A percentile compares a stretch with the other conserved stretches of the same genome.
These are phyloP conservation scores for Gamsiella multidivaricata DNA, from an alignment of 192 early-diverging fungal genomes.

Conservation along the genomic window DNA sequence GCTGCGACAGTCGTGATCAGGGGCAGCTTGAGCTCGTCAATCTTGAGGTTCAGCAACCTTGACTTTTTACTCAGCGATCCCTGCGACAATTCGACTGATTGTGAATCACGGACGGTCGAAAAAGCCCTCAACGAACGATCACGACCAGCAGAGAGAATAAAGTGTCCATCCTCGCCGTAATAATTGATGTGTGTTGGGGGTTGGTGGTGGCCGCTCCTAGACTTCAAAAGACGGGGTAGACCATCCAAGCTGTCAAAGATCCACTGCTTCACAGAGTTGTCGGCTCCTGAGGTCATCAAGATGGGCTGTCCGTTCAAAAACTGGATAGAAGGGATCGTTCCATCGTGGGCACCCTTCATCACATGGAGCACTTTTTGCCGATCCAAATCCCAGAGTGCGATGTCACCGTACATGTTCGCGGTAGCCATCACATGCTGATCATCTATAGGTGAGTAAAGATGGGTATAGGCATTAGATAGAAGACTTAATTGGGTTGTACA, in stretches of 20 bases:
- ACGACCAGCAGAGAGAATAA: constrained; percentile 83
- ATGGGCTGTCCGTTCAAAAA: constrained; percentile 90
- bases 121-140: constrained; percentile 88
- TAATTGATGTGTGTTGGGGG: constrained; percentile 76
- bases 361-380: constrained; percentile 78
- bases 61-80: constrained; percentile 75
- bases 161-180: constrained; percentile 77
- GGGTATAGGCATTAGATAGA: constrained; percentile 11
- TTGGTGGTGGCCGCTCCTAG: constrained; percentile 85
- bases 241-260: constrained; percentile 91
- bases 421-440: constrained; percentile 91
- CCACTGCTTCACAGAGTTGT: constrained; percentile 98
- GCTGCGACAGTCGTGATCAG: constrained; percentile 80
- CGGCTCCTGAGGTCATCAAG: constrained; percentile 85
- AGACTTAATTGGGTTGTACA: not conserved
- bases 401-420: constrained; percentile 86
- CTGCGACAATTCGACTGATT: constrained; percentile 90
- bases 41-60: constrained; percentile 65
- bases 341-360: constrained; percentile 89
- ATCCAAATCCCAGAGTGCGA: constrained; percentile 93
- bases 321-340: constrained; percentile 75
- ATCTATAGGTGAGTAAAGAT: constrained; percentile 59
- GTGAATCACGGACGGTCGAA: constrained; percentile 86
- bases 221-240: constrained; percentile 82
- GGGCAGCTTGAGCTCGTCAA: constrained; percentile 79